phyloP scores from a whole-genome alignment of 2,329 filamentous ascomycete species.

The Xylaria hypoxylon region DNA sequence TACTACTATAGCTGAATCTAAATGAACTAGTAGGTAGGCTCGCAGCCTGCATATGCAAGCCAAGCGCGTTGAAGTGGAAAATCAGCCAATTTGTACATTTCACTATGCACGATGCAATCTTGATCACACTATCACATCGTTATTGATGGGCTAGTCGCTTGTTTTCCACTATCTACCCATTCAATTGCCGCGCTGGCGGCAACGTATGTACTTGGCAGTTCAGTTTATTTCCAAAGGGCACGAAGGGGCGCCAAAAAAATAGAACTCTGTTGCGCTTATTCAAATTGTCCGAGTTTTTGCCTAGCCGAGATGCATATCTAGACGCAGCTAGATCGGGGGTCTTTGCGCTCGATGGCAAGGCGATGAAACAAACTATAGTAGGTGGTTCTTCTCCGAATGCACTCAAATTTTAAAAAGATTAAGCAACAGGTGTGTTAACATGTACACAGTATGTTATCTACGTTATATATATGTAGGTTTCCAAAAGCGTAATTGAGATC shows the following conservation, averaged over 20 bases:
- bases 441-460: too few species aligned
- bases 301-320: constrained; percentile 16
- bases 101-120: constrained; percentile 48
- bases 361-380: not conserved
- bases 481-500: not conserved
- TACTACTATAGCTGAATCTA: not conserved
- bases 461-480: not conserved
- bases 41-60: constrained; percentile 5
- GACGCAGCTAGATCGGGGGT: not conserved
- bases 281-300: constrained; percentile 13
- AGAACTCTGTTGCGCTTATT: constrained; percentile 25
- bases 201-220: constrained; percentile 14
- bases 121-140: constrained; percentile 43
- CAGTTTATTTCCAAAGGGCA: not conserved
- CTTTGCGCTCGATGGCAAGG: not conserved
- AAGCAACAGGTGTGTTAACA: too few species aligned
- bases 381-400: not conserved
- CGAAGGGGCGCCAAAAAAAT: not conserved
- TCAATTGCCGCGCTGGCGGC: constrained; percentile 38
- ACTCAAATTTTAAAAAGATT: not conserved
- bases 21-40: not conserved
- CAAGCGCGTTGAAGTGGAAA: constrained; percentile 20
- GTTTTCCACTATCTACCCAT: constrained; percentile 28
- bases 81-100: constrained; percentile 30
- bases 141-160: constrained; percentile 30